phyloP scores from a whole-genome alignment of 352 stramenopile species.

The Pythium phragmitis region DNA sequence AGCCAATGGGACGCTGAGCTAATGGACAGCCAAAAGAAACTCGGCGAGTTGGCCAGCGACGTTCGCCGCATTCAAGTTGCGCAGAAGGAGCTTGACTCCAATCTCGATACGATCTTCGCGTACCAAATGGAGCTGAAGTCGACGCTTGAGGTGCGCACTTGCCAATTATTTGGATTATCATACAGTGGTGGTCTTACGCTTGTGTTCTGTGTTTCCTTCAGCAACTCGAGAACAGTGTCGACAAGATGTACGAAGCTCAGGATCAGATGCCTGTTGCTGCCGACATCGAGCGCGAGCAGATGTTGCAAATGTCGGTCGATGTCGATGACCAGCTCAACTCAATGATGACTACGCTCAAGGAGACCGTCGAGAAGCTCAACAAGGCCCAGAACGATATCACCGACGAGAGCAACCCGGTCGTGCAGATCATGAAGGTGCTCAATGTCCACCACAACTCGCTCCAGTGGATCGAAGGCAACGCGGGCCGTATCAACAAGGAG shows the following conservation, averaged over 20 bases:
- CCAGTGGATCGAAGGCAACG: slow-evolving; percentile 82
- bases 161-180: background rate
- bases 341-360: slow-evolving; percentile 86
- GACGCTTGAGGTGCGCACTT: slow-evolving; percentile 65
- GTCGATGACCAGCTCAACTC: slow-evolving; percentile 86
- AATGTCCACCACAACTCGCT: slow-evolving; percentile 90
- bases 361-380: slow-evolving; percentile 87
- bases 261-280: slow-evolving; percentile 83
- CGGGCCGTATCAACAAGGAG: slow-evolving; percentile 62
- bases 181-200: background rate
- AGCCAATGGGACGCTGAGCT: slow-evolving; percentile 84
- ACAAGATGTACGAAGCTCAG: slow-evolving; percentile 89
- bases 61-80: slow-evolving; percentile 83
- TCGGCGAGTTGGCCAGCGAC: slow-evolving; percentile 81
- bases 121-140: slow-evolving; percentile 90
- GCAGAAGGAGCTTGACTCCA: slow-evolving; percentile 84
- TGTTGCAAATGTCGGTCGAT: slow-evolving; percentile 83
- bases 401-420: slow-evolving; percentile 76
- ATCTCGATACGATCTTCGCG: slow-evolving; percentile 86
- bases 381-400: slow-evolving; percentile 69
- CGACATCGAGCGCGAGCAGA: slow-evolving; percentile 86
- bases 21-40: slow-evolving; percentile 84
- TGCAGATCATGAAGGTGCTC: slow-evolving; percentile 89
- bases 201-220: slow-evolving; percentile 19
- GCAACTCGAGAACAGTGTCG: slow-evolving; percentile 87